phyloP scores from a whole-genome alignment of 495 filamentous ascomycete genomes.

The Aspergillus nanangensis region DNA sequence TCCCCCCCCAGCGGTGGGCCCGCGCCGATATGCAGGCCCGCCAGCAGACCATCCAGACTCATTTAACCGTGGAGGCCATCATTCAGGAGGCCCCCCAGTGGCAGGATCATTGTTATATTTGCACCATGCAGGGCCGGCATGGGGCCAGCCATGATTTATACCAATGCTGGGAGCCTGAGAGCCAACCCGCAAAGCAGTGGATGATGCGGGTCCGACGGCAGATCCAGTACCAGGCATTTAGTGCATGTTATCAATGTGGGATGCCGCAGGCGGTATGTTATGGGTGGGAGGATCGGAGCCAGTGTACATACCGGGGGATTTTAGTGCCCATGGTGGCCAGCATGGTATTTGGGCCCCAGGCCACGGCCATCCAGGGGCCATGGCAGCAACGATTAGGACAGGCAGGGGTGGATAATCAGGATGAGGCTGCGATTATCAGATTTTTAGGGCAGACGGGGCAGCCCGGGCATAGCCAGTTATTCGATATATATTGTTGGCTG shows the following conservation, averaged over 20 bases:
- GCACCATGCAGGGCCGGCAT: background rate
- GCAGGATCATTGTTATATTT: background rate
- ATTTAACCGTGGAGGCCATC: background rate
- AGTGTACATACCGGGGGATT: background rate
- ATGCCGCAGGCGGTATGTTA: background rate
- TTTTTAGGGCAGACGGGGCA: background rate
- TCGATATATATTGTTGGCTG: conserved; percentile 1
- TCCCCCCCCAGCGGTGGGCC: background rate
- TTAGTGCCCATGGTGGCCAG: background rate
- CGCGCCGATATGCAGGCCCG: background rate
- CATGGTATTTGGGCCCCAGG: background rate
- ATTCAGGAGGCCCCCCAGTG: background rate
- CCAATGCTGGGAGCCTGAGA: background rate
- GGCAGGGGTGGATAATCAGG: background rate
- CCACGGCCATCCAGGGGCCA: background rate
- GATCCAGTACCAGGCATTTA: background rate
- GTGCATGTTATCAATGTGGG: background rate
- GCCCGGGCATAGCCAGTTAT: background rate
- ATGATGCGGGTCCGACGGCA: background rate
- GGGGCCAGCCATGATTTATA: background rate
- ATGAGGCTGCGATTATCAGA: background rate
- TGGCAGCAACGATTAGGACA: background rate
- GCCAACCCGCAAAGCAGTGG: background rate
- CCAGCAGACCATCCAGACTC: background rate
- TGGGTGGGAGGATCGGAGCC: background rate